phyloP scores from a whole-genome alignment of 2,329 filamentous ascomycete genomes.

The Phoma sp. region DNA sequence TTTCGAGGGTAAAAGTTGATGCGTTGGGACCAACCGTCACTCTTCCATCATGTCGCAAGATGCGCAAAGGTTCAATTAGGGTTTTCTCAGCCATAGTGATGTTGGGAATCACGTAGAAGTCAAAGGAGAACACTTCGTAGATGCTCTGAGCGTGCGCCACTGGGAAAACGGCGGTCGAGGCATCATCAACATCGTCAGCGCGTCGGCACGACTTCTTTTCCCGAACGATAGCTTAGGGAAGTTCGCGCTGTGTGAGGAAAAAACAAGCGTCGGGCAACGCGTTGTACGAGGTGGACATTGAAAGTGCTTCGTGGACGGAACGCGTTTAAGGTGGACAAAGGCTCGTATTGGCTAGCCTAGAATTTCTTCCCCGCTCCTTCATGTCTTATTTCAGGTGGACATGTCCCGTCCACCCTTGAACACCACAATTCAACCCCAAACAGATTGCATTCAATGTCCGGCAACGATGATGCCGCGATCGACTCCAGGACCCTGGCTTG shows the following conservation, averaged over 20 bases:
- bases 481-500: neutral
- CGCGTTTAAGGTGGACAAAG: neutral
- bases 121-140: neutral
- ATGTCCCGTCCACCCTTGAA: neutral
- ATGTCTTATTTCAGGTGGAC: neutral
- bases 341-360: neutral
- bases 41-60: slow-evolving; percentile 1
- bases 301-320: neutral
- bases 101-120: neutral
- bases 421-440: neutral
- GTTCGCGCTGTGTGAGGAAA: neutral
- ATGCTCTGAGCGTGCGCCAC: neutral
- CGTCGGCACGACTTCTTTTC: neutral
- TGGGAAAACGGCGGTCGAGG: neutral
- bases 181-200: neutral
- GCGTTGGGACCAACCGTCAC: neutral
- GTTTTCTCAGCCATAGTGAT: neutral
- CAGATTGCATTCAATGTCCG: neutral
- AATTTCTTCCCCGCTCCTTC: neutral
- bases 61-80: slow-evolving; percentile 1
- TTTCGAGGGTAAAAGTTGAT: slow-evolving; percentile 1
- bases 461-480: neutral
- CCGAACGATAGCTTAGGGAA: neutral
- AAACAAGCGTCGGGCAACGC: neutral
- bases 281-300: slow-evolving; percentile 6